These are phyloP conservation scores for Pythium folliculosum DNA, from an alignment of 352 stramenopile genomes.

Conservation along the genomic window DNA sequence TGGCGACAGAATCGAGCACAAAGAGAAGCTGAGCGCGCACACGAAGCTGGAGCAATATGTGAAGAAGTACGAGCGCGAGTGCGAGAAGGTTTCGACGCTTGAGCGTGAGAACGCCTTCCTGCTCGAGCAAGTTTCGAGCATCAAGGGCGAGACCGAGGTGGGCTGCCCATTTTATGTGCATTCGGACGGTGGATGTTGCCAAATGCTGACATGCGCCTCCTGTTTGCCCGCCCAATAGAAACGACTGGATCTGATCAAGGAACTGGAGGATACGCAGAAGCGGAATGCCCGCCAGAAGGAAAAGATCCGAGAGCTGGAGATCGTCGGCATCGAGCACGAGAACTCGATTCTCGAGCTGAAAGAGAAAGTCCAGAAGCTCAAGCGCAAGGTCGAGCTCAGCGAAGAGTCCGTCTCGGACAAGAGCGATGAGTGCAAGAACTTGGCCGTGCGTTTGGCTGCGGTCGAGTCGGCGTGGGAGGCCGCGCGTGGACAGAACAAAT, in stretches of 20 bases:
- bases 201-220: not conserved
- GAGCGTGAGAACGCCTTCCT: constrained; percentile 74
- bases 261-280: constrained; percentile 73
- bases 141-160: constrained; percentile 74
- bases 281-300: constrained; percentile 67
- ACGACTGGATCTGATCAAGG: constrained; percentile 63
- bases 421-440: constrained; percentile 71
- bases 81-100: constrained; percentile 54
- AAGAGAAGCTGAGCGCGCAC: constrained; percentile 62
- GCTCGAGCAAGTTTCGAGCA: constrained; percentile 65
- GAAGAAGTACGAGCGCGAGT: constrained; percentile 82
- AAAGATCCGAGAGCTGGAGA: constrained; percentile 76
- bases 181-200: not conserved
- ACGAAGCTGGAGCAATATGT: constrained; percentile 80
- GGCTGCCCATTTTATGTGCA: not conserved
- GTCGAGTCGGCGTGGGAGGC: constrained; percentile 81
- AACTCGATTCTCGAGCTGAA: constrained; percentile 75
- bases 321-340: constrained; percentile 70
- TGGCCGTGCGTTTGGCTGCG: constrained; percentile 60
- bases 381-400: constrained; percentile 47
- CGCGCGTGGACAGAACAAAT: constrained; percentile 78
- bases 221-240: constrained; percentile 35
- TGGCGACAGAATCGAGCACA: constrained; percentile 42
- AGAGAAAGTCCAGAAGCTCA: constrained; percentile 77
- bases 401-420: constrained; percentile 57